Evolutionary conservation across 768 basidiomycete species (phyloP).

Genomic region (Mycena galericulata): DNA sequence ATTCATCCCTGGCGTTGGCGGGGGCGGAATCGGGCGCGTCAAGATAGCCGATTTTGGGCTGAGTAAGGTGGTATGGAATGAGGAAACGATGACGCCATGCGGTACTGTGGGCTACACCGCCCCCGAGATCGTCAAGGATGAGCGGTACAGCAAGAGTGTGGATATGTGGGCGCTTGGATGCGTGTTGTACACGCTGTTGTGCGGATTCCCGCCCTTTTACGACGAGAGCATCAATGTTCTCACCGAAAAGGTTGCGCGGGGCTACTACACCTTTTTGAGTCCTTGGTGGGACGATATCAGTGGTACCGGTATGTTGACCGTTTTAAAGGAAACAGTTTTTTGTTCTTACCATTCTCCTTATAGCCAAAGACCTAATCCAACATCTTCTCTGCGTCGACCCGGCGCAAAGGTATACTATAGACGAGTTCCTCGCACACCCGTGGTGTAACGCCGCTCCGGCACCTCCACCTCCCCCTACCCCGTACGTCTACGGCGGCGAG

Average conservation of each 20-base stretch:
- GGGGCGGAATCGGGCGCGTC: conserved; percentile 96
- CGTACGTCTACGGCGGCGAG: conserved; percentile 57
- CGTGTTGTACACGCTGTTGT: conserved; percentile 97
- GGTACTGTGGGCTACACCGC: conserved; percentile 99
- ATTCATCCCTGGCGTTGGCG: conserved; percentile 91
- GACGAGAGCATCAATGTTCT: conserved; percentile 98
- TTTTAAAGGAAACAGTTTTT: not conserved
- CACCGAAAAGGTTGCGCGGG: conserved; percentile 97
- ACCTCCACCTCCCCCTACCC: conserved; percentile 75
- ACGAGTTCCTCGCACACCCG: conserved; percentile 96
- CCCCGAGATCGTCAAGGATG: conserved; percentile 99
- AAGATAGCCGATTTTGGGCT: conserved; percentile 99
- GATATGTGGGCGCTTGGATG: conserved; percentile 99
- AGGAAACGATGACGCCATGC: conserved; percentile 98
- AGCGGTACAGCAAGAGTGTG: conserved; percentile 95
- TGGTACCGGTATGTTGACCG: conserved; percentile 65
- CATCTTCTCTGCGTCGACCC: conserved; percentile 97
- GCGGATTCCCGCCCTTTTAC: conserved; percentile 98
- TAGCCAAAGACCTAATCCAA: conserved; percentile 95
- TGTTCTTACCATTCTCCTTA: conserved; percentile 4
- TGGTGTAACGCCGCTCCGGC: conserved; percentile 87
- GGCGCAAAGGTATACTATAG: conserved; percentile 95
- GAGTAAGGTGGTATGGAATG: conserved; percentile 98
- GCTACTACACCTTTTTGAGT: conserved; percentile 97
- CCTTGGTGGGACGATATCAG: conserved; percentile 99